These are phyloP conservation scores for Metarhizium sp. DNA, from an alignment of 2,329 filamentous ascomycete species.

Conservation along the genomic window DNA sequence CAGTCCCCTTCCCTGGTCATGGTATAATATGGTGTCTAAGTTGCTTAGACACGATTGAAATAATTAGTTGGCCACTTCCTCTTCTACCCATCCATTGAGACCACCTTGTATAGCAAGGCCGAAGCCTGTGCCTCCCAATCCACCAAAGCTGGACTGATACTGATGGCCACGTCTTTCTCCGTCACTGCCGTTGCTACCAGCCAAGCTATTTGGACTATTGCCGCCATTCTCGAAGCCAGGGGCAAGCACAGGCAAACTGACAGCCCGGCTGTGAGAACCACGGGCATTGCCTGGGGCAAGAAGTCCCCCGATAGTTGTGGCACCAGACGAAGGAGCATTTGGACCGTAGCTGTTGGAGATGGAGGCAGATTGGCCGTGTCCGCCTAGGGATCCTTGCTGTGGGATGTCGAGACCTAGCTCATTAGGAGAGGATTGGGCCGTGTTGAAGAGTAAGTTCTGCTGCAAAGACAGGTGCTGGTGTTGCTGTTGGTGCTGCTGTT, in stretches of 20 bases:
- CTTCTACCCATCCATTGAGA: slow-evolving; percentile 59
- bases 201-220: slow-evolving; percentile 38
- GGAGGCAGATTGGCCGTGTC: slow-evolving; percentile 57
- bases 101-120: slow-evolving; percentile 55
- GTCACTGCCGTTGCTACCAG: slow-evolving; percentile 35
- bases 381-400: slow-evolving; percentile 49
- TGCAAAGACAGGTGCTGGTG: slow-evolving; percentile 67
- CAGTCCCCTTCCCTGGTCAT: background rate
- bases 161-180: slow-evolving; percentile 55
- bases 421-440: slow-evolving; percentile 50
- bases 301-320: slow-evolving; percentile 67
- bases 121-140: slow-evolving; percentile 47
- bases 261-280: slow-evolving; percentile 65
- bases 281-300: slow-evolving; percentile 60
- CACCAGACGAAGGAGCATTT: slow-evolving; percentile 41
- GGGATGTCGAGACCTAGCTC: slow-evolving; percentile 50
- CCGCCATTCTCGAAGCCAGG: slow-evolving; percentile 54
- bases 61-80: slow-evolving; percentile 51
- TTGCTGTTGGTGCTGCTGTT: slow-evolving; percentile 55
- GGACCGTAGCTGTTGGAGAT: slow-evolving; percentile 55
- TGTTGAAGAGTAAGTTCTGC: slow-evolving; percentile 73
- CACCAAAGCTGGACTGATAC: slow-evolving; percentile 54
- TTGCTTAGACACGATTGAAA: slow-evolving; percentile 1
- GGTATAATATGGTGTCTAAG: background rate
- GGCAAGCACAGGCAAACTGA: slow-evolving; percentile 71